A percentile compares a stretch with the other conserved stretches of the same genome.
These are phyloP conservation scores for Suhomyces choctaworum DNA, from an alignment of 1,139 yeast species.

Conservation along the genomic window DNA sequence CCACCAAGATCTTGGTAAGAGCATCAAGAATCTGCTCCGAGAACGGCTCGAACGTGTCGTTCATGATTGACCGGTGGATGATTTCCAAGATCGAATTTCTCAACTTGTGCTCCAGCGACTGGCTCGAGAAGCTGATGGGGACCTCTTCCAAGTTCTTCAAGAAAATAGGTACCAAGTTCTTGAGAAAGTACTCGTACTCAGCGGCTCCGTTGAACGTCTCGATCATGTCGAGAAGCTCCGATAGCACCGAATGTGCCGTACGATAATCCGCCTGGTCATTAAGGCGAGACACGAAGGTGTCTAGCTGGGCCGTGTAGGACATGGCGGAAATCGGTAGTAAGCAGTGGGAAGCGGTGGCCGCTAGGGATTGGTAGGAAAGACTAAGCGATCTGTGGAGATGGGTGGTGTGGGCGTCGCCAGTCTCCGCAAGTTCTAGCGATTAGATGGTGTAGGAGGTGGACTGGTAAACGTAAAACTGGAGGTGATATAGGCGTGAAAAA, in stretches of 20 bases:
- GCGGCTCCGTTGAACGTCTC: slow-evolving; percentile 79
- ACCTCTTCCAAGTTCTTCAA: slow-evolving; percentile 60
- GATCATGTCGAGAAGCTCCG: slow-evolving; percentile 82
- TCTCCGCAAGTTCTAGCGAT: too few relatives aligned
- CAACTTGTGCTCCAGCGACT: slow-evolving; percentile 69
- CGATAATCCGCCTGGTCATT: slow-evolving; percentile 57
- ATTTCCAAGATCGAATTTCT: slow-evolving; percentile 78
- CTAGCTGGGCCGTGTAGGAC: slow-evolving; percentile 49
- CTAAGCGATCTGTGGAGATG: too few relatives aligned
- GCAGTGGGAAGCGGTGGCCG: too few relatives aligned
- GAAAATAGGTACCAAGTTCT: slow-evolving; percentile 62
- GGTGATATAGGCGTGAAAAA: slow-evolving; percentile 8
- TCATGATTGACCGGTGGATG: slow-evolving; percentile 77
- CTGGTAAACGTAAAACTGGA: too few relatives aligned
- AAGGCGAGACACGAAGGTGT: slow-evolving; percentile 60
- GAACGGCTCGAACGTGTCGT: slow-evolving; percentile 77
- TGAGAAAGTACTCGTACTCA: slow-evolving; percentile 72
- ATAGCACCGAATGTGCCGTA: slow-evolving; percentile 63
- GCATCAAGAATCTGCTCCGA: slow-evolving; percentile 60
- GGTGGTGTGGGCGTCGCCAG: too few relatives aligned
- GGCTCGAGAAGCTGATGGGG: slow-evolving; percentile 68
- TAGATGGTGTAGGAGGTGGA: too few relatives aligned
- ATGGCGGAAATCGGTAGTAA: slow-evolving; percentile 15
- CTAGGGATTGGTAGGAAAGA: too few relatives aligned
- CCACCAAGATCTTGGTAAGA: slow-evolving; percentile 60